phyloP scores from a whole-genome alignment of 169 alveolate genomes.

The Eimeria maxima region DNA sequence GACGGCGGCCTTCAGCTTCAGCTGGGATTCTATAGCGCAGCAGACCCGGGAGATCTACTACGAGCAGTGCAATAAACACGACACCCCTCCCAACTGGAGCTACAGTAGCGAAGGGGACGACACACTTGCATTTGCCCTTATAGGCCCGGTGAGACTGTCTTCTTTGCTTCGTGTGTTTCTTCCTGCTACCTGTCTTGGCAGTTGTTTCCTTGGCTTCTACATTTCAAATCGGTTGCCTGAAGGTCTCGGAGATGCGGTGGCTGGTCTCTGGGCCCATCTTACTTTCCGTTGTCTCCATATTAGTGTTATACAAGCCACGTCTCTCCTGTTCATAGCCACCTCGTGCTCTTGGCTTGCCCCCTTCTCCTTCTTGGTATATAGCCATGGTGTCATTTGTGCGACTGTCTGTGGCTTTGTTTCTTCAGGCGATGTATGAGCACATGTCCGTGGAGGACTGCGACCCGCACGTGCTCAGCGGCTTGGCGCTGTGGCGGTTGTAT shows the following conservation, averaged over 20 bases:
- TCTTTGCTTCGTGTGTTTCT: neutral
- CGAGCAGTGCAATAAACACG: constrained; percentile 85
- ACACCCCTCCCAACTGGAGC: constrained; percentile 83
- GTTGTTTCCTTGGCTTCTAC: neutral
- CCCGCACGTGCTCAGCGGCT: constrained; percentile 85
- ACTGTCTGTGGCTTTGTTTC: neutral
- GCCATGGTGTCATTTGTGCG: neutral
- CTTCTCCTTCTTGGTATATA: neutral
- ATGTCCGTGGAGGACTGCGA: constrained; percentile 88
- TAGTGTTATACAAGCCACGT: neutral
- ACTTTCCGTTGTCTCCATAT: neutral
- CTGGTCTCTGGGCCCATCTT: neutral
- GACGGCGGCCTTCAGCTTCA: constrained; percentile 87
- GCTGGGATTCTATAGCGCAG: constrained; percentile 87
- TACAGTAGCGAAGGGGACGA: constrained; percentile 78
- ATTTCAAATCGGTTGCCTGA: neutral
- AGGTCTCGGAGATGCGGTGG: neutral
- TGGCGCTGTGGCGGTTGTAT: constrained; percentile 85
- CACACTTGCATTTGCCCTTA: constrained; percentile 79
- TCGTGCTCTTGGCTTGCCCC: neutral
- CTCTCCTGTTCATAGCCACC: neutral
- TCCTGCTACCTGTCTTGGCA: neutral
- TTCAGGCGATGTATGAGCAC: constrained; percentile 86
- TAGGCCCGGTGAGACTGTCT: constrained; percentile 75
- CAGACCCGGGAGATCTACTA: constrained; percentile 85